Evolutionary conservation across 164 flowering plant species (phyloP), one percentile per base, ranked within the genome.

Genomic region (Annona cherimola): DNA sequence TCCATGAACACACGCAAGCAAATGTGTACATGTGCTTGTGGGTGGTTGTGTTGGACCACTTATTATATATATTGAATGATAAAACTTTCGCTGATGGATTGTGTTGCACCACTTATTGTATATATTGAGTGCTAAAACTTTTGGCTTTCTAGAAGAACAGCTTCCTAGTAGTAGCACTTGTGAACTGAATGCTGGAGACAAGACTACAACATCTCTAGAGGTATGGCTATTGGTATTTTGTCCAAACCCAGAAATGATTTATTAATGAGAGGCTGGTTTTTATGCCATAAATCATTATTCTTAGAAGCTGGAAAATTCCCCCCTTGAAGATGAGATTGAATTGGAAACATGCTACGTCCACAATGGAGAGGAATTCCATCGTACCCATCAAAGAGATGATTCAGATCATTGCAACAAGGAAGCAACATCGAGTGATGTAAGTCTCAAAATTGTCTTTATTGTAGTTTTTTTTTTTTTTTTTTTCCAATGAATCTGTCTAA

Each of bases 341-440:
- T 74, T 81, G 73, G 78, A 82, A 26, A 26, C 35, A 26, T 26
- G 35, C 61, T 75, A 75, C 11, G 74, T 77, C 55, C 55, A 66
- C 4, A 70, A 78, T 63, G 63, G 55, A 67, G 64, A 69, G 42
- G 76, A 70, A 60, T 64, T 71, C 42, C 35, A 42, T 45, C 70
- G 26, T 46, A 76, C 75, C 26, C 70, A 35, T 45, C 73, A 73
- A 26, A 73, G 66, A 55, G 65, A 73, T 45, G 44, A 69, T 26
- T 0, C 46, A 59, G 67, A 60, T 44, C 54, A 62, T 54, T 71
- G 79, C 14, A 83, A 73, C 63, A 86, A 82, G 45, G 84, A 83
- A 73, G 67, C 57, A 6, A 74, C 80, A 39, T 80, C 81, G 68
- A 80, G 78, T 71, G 85, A 80, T 81, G 90, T 82, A 76, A n/a